phyloP scores from a whole-genome alignment of 208 protist genomes.

The Leishmania arabica region DNA sequence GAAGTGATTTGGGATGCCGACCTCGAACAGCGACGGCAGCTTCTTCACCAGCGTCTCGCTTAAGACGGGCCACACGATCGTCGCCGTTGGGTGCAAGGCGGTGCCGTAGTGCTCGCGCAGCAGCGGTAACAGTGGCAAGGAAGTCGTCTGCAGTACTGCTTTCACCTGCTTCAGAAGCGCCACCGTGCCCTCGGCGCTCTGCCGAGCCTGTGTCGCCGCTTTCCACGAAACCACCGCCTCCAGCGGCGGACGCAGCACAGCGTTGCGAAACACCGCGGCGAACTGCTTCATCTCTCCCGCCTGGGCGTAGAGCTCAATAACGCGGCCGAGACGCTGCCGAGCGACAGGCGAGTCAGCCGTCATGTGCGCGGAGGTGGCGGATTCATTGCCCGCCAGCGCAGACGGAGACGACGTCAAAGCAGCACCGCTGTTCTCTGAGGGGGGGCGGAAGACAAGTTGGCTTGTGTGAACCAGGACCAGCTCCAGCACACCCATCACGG shows the following conservation, averaged over 20 bases:
- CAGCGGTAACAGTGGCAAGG: constrained; percentile 59
- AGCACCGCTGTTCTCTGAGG: not conserved
- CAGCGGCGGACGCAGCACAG: constrained; percentile 57
- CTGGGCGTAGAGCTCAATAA: constrained; percentile 59
- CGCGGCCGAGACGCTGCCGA: constrained; percentile 24
- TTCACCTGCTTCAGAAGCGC: constrained; percentile 56
- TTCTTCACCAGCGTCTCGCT: constrained; percentile 81
- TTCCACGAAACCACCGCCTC: constrained; percentile 83
- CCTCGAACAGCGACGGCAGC: constrained; percentile 75
- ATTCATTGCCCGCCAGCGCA: not conserved
- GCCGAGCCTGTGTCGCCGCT: constrained; percentile 72
- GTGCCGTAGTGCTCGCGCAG: constrained; percentile 47
- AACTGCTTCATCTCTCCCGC: constrained; percentile 49
- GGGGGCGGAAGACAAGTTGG: constrained; percentile 1
- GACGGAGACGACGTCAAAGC: not conserved
- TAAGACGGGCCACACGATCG: constrained; percentile 80
- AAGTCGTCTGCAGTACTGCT: constrained; percentile 31
- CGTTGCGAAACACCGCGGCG: constrained; percentile 58
- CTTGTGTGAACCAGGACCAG: constrained; percentile 27
- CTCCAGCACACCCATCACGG: constrained; percentile 33
- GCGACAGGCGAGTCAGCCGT: not conserved
- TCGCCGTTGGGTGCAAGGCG: constrained; percentile 44
- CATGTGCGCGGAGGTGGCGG: not conserved
- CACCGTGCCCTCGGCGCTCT: constrained; percentile 61
- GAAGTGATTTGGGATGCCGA: constrained; percentile 78